Evolutionary conservation across 495 filamentous ascomycete genomes (phyloP).

Genomic region (Saxophila tyrrhenica): DNA sequence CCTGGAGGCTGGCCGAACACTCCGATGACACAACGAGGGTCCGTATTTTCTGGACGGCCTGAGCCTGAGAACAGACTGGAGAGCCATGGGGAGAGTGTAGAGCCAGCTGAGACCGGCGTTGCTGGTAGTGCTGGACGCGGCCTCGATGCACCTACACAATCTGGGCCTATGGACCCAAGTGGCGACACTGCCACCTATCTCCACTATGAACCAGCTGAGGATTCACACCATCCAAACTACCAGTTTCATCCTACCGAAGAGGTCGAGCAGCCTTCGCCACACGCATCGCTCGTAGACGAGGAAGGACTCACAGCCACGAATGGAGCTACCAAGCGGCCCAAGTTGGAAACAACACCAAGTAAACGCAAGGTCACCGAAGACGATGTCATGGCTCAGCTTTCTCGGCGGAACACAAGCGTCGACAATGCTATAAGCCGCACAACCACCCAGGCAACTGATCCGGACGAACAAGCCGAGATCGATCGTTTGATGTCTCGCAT

Average conservation of each 20-base stretch:
- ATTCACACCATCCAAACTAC: neutral
- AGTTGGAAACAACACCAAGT: neutral
- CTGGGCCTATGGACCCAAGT: neutral
- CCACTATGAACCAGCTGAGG: neutral
- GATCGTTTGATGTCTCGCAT: slow-evolving; percentile 50
- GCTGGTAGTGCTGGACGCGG: neutral
- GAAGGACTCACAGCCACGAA: neutral
- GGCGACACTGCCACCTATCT: neutral
- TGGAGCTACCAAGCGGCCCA: neutral
- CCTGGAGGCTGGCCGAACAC: slow-evolving; percentile 7
- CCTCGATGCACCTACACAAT: neutral
- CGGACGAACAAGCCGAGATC: slow-evolving; percentile 47
- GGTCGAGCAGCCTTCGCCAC: neutral
- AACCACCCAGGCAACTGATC: slow-evolving; percentile 19
- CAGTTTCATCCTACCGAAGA: slow-evolving; percentile 5
- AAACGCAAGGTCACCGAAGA: slow-evolving; percentile 33
- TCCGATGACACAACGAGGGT: neutral
- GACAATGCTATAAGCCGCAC: slow-evolving; percentile 1
- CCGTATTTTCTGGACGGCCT: neutral
- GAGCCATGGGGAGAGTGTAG: slow-evolving; percentile 1
- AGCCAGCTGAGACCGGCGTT: neutral
- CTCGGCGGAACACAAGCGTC: slow-evolving; percentile 34
- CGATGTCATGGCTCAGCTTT: slow-evolving; percentile 40
- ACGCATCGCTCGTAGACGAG: neutral
- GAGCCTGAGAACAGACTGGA: neutral